phyloP scores from a whole-genome alignment of 2,329 filamentous ascomycete species.

The Aureobasidium sp. region DNA sequence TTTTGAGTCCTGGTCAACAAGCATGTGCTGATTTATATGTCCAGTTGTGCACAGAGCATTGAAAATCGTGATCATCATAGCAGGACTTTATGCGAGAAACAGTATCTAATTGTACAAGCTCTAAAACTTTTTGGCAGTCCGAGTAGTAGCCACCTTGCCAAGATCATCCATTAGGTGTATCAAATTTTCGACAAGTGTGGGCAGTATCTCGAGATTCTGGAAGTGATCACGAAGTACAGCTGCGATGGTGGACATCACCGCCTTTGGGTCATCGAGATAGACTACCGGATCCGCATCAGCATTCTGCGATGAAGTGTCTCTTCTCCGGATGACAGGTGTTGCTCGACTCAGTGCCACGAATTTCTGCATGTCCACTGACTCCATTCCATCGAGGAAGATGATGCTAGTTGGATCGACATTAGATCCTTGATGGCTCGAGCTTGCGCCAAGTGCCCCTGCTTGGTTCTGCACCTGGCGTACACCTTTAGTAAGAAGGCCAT shows the following conservation, averaged over 20 bases:
- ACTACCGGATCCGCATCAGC: conserved; percentile 19
- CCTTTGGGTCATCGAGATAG: conserved; percentile 46
- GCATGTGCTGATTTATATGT: too few species aligned
- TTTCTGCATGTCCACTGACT: conserved; percentile 46
- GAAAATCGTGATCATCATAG: too few species aligned
- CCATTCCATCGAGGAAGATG: conserved; percentile 45
- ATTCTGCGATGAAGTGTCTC: conserved; percentile 31
- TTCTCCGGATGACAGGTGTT: conserved; percentile 40
- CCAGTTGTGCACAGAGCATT: too few species aligned
- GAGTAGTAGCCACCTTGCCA: conserved; percentile 1
- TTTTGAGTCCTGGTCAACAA: not conserved
- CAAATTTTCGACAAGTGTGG: conserved; percentile 60
- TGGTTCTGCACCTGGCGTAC: conserved; percentile 21
- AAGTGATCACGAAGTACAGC: conserved; percentile 49
- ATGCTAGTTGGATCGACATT: not conserved
- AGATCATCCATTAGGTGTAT: conserved; percentile 55
- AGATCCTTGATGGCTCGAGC: too few species aligned
- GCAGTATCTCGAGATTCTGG: conserved; percentile 27
- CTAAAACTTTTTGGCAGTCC: not conserved
- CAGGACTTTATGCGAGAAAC: too few species aligned
- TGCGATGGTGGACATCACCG: conserved; percentile 52
- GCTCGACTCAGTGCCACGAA: conserved; percentile 54
- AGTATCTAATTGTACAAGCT: too few species aligned
- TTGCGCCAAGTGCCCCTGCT: not conserved
- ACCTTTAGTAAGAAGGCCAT: conserved; percentile 45